Conservation (phyloP, 495 filamentous ascomycete genomes). For the Penicillium desertorum region DNA sequence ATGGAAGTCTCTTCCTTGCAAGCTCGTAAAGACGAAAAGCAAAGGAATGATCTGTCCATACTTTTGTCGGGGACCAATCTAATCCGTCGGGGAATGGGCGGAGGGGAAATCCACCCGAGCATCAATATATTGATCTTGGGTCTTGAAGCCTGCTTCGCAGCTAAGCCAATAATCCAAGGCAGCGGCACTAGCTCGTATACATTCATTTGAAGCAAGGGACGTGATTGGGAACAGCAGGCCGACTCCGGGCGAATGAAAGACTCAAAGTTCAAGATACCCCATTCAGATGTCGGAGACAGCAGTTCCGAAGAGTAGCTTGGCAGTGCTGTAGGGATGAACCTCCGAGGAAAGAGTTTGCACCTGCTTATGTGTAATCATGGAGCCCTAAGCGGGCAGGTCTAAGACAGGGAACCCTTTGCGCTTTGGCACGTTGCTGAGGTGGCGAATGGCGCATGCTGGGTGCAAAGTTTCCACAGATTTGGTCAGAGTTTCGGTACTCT, state of each 20-base stretch:
- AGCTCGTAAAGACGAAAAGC: slow-evolving; percentile 2
- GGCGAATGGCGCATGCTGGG: slow-evolving; percentile 13
- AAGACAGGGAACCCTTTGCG: slow-evolving; percentile 3
- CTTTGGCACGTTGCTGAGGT: slow-evolving; percentile 11
- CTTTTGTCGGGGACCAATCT: slow-evolving; percentile 5
- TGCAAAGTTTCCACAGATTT: slow-evolving; percentile 12
- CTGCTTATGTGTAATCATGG: neutral
- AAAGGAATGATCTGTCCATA: neutral
- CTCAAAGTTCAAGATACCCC: neutral
- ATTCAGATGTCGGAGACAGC: slow-evolving; percentile 10
- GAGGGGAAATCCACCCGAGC: slow-evolving; percentile 10
- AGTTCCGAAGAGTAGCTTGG: slow-evolving; percentile 11
- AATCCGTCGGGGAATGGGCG: neutral
- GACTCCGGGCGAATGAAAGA: slow-evolving; percentile 4
- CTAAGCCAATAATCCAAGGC: slow-evolving; percentile 11
- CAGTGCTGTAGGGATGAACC: neutral
- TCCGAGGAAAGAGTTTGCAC: slow-evolving; percentile 9
- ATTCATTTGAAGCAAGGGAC: slow-evolving; percentile 1
- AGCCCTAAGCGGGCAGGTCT: slow-evolving; percentile 4
- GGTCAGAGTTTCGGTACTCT: slow-evolving; percentile 16
- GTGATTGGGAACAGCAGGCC: neutral
- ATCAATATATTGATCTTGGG: slow-evolving; percentile 7
- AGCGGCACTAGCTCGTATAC: neutral
- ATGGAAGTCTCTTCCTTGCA: neutral
- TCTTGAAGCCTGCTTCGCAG: slow-evolving; percentile 12